A percentile compares a stretch with the other conserved stretches of the same genome.
These are phyloP conservation scores for Suillus luteus DNA, from an alignment of 768 basidiomycete genomes.

Conservation along the genomic window DNA sequence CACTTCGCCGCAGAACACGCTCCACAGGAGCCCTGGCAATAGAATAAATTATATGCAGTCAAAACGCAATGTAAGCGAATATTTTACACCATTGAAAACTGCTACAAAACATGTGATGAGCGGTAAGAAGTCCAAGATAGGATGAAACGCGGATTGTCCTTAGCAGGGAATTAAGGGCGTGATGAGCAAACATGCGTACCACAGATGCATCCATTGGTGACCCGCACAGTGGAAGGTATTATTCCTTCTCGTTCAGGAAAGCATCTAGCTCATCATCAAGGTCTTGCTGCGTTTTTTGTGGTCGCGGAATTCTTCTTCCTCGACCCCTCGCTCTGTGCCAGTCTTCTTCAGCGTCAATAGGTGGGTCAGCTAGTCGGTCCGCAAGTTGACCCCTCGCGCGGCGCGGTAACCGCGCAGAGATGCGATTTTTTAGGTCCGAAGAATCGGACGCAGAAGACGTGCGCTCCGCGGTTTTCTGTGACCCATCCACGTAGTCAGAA, in stretches of 20 bases:
- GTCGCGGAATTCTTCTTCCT: conserved; percentile 42
- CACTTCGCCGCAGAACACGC: background rate
- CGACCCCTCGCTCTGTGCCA: conserved; percentile 32
- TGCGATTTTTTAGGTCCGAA: conserved; percentile 43
- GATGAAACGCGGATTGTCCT: background rate
- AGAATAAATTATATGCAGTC: background rate
- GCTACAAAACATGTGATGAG: background rate
- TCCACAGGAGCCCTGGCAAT: background rate
- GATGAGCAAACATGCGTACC: background rate
- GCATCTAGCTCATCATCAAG: conserved; percentile 84
- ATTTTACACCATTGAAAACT: background rate
- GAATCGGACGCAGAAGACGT: conserved; percentile 50
- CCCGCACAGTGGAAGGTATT: conserved; percentile 13
- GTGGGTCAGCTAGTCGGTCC: conserved; percentile 20
- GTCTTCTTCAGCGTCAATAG: conserved; percentile 27
- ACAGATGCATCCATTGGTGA: background rate
- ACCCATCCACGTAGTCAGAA: conserved; percentile 57
- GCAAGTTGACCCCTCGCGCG: conserved; percentile 24
- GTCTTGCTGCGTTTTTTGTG: conserved; percentile 68
- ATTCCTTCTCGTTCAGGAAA: conserved; percentile 60
- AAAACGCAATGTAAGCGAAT: background rate
- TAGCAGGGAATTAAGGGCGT: background rate
- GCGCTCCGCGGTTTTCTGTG: conserved; percentile 57
- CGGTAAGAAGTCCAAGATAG: background rate
- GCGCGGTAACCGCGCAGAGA: conserved; percentile 51